phyloP scores from a whole-genome alignment of 176 grass and related monocot genomes.

The Bonia amplexicaulis region DNA sequence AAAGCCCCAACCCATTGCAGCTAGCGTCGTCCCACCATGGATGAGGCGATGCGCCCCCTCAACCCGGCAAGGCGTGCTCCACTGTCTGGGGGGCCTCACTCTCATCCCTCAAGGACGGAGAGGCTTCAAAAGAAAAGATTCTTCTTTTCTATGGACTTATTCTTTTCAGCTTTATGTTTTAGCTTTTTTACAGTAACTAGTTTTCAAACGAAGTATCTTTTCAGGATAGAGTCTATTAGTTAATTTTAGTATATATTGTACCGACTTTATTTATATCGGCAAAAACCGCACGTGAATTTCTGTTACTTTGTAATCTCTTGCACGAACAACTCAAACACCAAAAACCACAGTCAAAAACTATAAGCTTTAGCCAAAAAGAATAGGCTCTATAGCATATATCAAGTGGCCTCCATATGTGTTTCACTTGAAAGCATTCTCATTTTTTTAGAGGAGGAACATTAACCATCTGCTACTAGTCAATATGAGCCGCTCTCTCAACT shows the following conservation, averaged over 20 bases:
- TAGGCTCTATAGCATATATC: neutral
- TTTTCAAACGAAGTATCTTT: too few species aligned
- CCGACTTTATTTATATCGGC: too few species aligned
- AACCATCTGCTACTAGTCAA: neutral
- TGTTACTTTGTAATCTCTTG: too few species aligned
- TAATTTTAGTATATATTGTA: too few species aligned
- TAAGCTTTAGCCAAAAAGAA: too few species aligned
- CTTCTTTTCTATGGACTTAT: too few species aligned
- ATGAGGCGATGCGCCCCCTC: conserved; percentile 17
- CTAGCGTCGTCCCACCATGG: neutral
- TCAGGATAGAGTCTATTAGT: too few species aligned
- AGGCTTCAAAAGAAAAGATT: neutral
- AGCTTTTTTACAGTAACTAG: too few species aligned
- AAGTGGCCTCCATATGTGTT: conserved; percentile 8
- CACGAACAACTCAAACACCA: too few species aligned
- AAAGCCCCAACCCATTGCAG: conserved; percentile 3
- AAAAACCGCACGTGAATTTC: too few species aligned
- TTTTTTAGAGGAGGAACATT: neutral
- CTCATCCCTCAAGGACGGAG: neutral
- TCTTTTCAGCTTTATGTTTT: too few species aligned
- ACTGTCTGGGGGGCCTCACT: neutral
- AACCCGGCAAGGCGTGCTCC: conserved; percentile 37
- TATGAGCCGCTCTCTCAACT: neutral
- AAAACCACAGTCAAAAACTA: too few species aligned
- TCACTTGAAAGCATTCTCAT: neutral